These are phyloP conservation scores for Penicillium maclennaniae DNA, from an alignment of 495 filamentous ascomycete species.

Conservation along the genomic window DNA sequence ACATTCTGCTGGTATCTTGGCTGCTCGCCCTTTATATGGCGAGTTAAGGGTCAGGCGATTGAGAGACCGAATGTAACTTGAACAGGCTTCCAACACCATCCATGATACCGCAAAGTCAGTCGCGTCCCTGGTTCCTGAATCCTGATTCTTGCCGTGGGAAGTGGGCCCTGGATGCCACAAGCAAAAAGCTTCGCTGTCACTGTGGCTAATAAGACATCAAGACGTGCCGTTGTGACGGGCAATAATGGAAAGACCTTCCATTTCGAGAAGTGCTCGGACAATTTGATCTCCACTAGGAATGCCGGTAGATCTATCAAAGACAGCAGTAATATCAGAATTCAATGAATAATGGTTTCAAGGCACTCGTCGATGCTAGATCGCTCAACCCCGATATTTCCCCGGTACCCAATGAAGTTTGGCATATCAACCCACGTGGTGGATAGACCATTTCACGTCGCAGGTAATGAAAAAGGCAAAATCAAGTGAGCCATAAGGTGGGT, in stretches of 20 bases:
- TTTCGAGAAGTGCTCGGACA: slow-evolving; percentile 2
- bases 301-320: too few relatives aligned
- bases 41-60: not conserved
- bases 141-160: not conserved
- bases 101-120: too few relatives aligned
- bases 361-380: too few relatives aligned
- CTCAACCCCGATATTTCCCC: too few relatives aligned
- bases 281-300: slow-evolving; percentile 3
- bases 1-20: not conserved
- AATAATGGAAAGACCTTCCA: not conserved
- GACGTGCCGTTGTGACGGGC: slow-evolving; percentile 1
- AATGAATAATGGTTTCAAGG: too few relatives aligned
- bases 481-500: too few relatives aligned
- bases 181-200: slow-evolving; percentile 3
- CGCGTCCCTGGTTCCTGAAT: not conserved
- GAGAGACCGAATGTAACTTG: not conserved
- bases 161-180: not conserved
- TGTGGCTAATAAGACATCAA: slow-evolving; percentile 4
- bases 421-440: too few relatives aligned
- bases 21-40: not conserved
- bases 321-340: too few relatives aligned
- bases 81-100: too few relatives aligned
- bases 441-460: too few relatives aligned
- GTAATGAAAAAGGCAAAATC: too few relatives aligned
- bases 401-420: too few relatives aligned